Base-by-base conservation (phyloP, 2,329 filamentous ascomycete species). In the Arachnomyces sp. region DNA sequence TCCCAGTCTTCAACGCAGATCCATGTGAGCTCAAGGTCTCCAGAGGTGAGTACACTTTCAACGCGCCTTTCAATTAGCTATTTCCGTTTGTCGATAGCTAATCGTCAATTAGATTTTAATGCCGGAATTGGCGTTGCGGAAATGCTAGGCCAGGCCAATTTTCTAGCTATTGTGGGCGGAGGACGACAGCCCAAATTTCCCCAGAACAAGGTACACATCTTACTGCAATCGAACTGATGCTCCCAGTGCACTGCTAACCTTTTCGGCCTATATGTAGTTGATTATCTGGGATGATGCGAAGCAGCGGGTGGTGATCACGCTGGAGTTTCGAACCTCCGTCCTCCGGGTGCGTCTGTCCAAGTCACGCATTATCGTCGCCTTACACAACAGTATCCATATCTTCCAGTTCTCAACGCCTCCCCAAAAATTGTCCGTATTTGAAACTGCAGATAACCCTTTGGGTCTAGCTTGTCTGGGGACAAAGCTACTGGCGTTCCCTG, bases 221-320 rank as follows among this genome's bases (percentile, higher is more conserved):
- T 39, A 21, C 28, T 7, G 2, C 9, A 11, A n/a, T 15, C 32
- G n/a, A 9, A 28, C n/a, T 7, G 3, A 37, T 15, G 14, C 17
- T 25, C 21, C 21, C 21, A 5, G 9, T 25, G 9, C 21, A 5
- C 21, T 9, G 21, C 21, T 25, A 16, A 25, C 38, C 7, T 3
- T 28, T 18, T 13, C 4, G 28, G 9, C 13, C 28, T 18, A 29
- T 28, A n/a, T n/a, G n/a, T 49, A 71, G 57, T 75, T 89, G 36
- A 80, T 93, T 49, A 85, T 96, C 52, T 96, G 89, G 89, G 89
- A 98, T 61, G 87, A 94, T 54, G 74, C 78, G 45, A 85, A 84
- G 50, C 79, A 83, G 46, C 84, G 82, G 49, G 79, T 82, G 6
- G 73, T 86, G 11, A 83, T 89, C 47, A 84, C 73, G 3, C 71